Evolutionary conservation across 345 rosid species (phyloP), one percentile per base, ranked within the genome.

Genomic region (Hevea brasiliensis): DNA sequence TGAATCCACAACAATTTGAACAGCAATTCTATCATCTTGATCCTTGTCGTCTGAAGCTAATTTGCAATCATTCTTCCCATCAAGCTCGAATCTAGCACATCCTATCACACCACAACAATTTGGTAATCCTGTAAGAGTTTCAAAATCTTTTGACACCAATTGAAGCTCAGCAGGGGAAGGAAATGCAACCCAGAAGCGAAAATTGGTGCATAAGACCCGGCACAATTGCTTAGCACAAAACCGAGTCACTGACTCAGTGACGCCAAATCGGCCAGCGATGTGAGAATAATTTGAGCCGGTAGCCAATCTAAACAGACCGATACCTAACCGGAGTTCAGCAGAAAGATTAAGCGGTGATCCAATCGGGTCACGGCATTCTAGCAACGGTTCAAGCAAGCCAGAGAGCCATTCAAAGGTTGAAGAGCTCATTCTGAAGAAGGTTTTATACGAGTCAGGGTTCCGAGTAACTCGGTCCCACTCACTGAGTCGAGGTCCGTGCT

Each of bases 151-250:
- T 0, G 90, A 85, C 14, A 88, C 80, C 4, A 81, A 77, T 71
- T 79, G 77, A 2, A 88, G 84, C 79, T 88, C 94, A 23, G 64
- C 65, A 9, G 83, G 66, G 37, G 79, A 60, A 18, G 89, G 92
- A 76, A 88, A 90, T 10, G 77, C 89, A 15, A 87, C 84, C 94
- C 94, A 85, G 78, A 88, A 88, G 21, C 92, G 85, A 58, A 90
- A 88, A 84, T 90, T 86, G 51, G 92, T 90, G 82, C 94, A 86
- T 32, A 86, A 82, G 18, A 89, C 94, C 10, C 94, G 88, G 58
- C 88, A 87, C 76, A 88, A 55, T 48, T 89, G 92, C 79, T 80
- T 88, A 17, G 82, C 77, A 64, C 92, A 88, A 66, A 89, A 90
- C 67, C 90, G 89, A 62, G 89, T 68, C 77, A 77, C 85, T 8